Evolutionary conservation across 768 basidiomycete genomes (phyloP).

Genomic region (Fistulinella prunicolor): DNA sequence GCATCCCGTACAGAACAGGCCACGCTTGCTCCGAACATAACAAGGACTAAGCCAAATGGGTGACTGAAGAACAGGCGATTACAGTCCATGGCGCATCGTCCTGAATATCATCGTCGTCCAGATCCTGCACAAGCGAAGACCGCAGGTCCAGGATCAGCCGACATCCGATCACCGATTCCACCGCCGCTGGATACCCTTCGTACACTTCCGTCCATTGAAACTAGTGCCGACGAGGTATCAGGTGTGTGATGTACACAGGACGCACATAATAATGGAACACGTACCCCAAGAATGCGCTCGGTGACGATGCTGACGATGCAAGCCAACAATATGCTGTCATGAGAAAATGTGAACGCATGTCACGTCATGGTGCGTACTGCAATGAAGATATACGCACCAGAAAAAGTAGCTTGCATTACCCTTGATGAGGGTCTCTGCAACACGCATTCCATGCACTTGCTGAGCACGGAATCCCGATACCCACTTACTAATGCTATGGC

Average conservation of each 20-base stretch:
- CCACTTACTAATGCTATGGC: constrained; percentile 3
- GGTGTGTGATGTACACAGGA: too few relatives aligned
- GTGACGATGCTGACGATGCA: constrained; percentile 1
- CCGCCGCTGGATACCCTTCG: constrained; percentile 3
- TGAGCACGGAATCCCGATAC: background rate
- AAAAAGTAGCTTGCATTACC: constrained; percentile 16
- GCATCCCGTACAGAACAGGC: too few relatives aligned
- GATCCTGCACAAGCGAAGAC: constrained; percentile 1
- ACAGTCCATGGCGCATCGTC: background rate
- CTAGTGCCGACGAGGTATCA: background rate
- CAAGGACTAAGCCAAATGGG: too few relatives aligned
- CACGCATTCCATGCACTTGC: background rate
- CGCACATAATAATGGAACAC: background rate
- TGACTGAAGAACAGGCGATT: background rate
- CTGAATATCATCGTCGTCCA: background rate
- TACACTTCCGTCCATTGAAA: constrained; percentile 2
- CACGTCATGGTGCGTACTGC: too few relatives aligned
- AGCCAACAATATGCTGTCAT: constrained; percentile 9
- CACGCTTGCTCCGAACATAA: too few relatives aligned
- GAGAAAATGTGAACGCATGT: background rate
- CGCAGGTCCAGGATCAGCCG: constrained; percentile 8
- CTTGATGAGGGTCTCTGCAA: constrained; percentile 10
- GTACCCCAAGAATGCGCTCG: background rate
- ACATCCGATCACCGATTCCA: constrained; percentile 7
- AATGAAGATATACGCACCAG: constrained; percentile 2